Conservation (phyloP, 768 basidiomycete genomes). For the Dioszegia hungarica region DNA sequence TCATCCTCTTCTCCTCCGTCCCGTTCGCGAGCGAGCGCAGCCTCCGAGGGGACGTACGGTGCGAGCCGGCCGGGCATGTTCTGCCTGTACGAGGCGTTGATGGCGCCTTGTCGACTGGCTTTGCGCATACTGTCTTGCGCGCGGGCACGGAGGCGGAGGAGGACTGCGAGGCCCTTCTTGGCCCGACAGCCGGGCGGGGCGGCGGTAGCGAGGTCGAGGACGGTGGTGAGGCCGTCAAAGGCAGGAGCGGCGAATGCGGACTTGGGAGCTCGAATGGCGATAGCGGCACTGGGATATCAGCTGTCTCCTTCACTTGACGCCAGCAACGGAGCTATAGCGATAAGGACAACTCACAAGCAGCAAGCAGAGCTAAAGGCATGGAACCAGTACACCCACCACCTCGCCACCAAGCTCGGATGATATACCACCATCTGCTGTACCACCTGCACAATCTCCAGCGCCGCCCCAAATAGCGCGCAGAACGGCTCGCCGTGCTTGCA, state of each 20-base stretch:
- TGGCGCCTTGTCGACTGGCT: neutral
- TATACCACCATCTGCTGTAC: constrained; percentile 45
- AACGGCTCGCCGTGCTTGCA: constrained; percentile 34
- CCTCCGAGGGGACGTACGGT: neutral
- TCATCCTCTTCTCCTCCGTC: constrained; percentile 35
- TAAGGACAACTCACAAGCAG: constrained; percentile 42
- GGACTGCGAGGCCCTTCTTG: constrained; percentile 41
- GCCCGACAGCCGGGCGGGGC: constrained; percentile 43
- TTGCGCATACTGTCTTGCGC: constrained; percentile 29
- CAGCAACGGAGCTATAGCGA: too few species aligned
- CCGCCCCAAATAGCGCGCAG: constrained; percentile 39
- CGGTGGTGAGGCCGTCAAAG: constrained; percentile 40
- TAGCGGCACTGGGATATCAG: constrained; percentile 26
- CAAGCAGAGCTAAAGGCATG: constrained; percentile 45
- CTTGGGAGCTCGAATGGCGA: constrained; percentile 38
- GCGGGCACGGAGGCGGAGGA: constrained; percentile 37
- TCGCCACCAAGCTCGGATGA: constrained; percentile 41
- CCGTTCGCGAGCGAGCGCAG: neutral
- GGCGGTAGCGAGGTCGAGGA: constrained; percentile 44
- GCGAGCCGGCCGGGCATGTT: neutral
- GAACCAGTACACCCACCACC: constrained; percentile 44
- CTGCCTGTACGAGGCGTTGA: neutral
- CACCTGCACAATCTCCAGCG: constrained; percentile 45
- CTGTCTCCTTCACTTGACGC: neutral
- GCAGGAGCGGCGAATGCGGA: constrained; percentile 44